Evolutionary conservation across 805 yeast species (phyloP).

Genomic region (Starmerella lactis-condensi): DNA sequence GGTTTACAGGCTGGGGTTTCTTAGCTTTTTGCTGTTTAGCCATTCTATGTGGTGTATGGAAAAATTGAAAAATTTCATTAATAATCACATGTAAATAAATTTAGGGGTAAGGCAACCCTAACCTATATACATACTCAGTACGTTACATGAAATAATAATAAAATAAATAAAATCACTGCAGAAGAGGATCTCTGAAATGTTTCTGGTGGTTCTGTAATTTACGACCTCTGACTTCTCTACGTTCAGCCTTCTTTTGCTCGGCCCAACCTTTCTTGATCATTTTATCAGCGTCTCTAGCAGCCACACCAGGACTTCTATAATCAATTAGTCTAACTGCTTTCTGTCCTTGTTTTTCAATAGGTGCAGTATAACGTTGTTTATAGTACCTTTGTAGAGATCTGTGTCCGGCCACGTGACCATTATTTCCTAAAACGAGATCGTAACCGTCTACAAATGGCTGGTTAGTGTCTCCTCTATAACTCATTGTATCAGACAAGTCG

Average conservation of each 20-base stretch:
- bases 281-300: conserved; percentile 20
- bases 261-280: conserved; percentile 45
- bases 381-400: conserved; percentile 53
- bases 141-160: too few species aligned
- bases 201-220: conserved; percentile 65
- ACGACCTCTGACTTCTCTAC: conserved; percentile 30
- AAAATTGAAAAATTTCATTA: too few species aligned
- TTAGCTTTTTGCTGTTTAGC: conserved; percentile 5
- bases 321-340: conserved; percentile 45
- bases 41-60: too few species aligned
- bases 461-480: conserved; percentile 22
- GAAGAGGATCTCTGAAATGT: conserved; percentile 61
- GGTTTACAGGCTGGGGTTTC: conserved; percentile 3
- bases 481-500: conserved; percentile 12
- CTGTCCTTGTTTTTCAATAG: conserved; percentile 40
- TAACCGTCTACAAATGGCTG: conserved; percentile 35
- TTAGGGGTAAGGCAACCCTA: too few species aligned
- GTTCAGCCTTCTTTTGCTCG: conserved; percentile 32
- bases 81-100: too few species aligned
- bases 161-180: too few species aligned
- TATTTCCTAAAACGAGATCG: conserved; percentile 51
- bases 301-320: conserved; percentile 33
- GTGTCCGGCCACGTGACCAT: conserved; percentile 64
- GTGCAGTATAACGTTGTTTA: conserved; percentile 43
- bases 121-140: too few species aligned